phyloP scores from a whole-genome alignment of 768 basidiomycete genomes.

The Macrolepiota fuliginosa region DNA sequence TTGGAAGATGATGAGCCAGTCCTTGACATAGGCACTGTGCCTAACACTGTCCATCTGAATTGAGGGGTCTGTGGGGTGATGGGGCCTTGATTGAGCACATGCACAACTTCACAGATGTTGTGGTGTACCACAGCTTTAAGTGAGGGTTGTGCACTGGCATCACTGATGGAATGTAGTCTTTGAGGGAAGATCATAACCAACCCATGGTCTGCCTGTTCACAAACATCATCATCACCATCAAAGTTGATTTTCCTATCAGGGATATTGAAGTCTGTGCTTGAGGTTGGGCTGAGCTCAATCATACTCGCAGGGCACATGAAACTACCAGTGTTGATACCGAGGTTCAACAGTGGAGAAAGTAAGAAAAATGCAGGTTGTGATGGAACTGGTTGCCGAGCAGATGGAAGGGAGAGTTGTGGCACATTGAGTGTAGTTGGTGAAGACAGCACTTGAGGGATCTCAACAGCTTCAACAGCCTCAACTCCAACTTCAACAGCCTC shows the following conservation, averaged over 20 bases:
- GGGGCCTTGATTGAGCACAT: neutral
- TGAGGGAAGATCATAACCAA: constrained; percentile 20
- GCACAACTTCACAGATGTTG: constrained; percentile 41
- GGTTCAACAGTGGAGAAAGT: neutral
- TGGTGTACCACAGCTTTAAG: constrained; percentile 61
- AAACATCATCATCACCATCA: neutral
- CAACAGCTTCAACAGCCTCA: too few relatives aligned
- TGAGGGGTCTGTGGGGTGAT: too few relatives aligned
- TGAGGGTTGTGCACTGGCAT: constrained; percentile 21
- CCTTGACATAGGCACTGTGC: too few relatives aligned
- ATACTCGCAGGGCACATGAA: constrained; percentile 29
- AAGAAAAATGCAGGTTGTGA: neutral
- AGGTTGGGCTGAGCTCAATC: too few relatives aligned
- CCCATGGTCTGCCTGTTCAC: constrained; percentile 11
- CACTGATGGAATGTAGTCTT: constrained; percentile 15
- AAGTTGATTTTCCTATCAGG: constrained; percentile 20
- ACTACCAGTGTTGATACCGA: neutral
- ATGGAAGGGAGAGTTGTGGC: neutral
- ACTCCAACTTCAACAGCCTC: too few relatives aligned
- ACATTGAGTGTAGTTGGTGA: constrained; percentile 5
- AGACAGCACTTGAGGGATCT: too few relatives aligned
- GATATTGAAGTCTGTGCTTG: constrained; percentile 25
- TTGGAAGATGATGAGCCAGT: constrained; percentile 21
- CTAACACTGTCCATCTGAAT: constrained; percentile 17
- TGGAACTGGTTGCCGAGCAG: neutral